Evolutionary conservation across 192 early-diverging fungal genomes (phyloP), one percentile per base, ranked within the genome.

Genomic region (Linnemannia exigua): DNA sequence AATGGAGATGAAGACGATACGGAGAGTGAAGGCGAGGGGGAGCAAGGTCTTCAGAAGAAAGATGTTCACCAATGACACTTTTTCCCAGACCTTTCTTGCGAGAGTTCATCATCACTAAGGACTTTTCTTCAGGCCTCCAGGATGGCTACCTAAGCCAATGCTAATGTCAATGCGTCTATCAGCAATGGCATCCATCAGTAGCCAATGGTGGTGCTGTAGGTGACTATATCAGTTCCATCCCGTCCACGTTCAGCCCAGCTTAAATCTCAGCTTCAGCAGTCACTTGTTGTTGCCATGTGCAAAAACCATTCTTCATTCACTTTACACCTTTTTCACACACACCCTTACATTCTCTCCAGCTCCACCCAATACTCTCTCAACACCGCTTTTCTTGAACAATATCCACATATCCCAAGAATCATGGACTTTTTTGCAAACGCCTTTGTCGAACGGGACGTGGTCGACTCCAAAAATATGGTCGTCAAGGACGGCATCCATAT

Each of bases 341-440:
- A 63, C 58, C 28, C 14, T 63, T 63, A n/a, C 58, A 15, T 22
- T 2, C 14, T 15, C 28, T 14, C 28, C 22, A 15, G 1, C 16
- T 50, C 5, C n/a, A 54, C n/a, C 7, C 25, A 6, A 11, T 25
- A 20, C 22, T 54, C n/a, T 54, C 22, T 1, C 5, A 54, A 51
- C n/a, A n/a, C n/a, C n/a, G n/a, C n/a, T n/a, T n/a, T n/a, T n/a
- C 41, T 9, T 44, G 41, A 44, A 44, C 41, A 9, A 44, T 44
- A 44, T 6, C 3, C 41, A 58, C 25, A 11, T 14, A 8, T 7
- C 14, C 22, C 22, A 7, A n/a, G 28, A 61, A 67, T 37, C 63
- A 86, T 86, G 84, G 79, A 80, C 79, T 86, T 86, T 80, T 86
- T 86, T 63, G 69, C 74, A 69, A 86, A 86, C 47, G 77, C 84